Evolutionary conservation across 192 early-diverging fungal genomes (phyloP), one percentile per base, ranked within the genome.

Genomic region (Dispira simplex): DNA sequence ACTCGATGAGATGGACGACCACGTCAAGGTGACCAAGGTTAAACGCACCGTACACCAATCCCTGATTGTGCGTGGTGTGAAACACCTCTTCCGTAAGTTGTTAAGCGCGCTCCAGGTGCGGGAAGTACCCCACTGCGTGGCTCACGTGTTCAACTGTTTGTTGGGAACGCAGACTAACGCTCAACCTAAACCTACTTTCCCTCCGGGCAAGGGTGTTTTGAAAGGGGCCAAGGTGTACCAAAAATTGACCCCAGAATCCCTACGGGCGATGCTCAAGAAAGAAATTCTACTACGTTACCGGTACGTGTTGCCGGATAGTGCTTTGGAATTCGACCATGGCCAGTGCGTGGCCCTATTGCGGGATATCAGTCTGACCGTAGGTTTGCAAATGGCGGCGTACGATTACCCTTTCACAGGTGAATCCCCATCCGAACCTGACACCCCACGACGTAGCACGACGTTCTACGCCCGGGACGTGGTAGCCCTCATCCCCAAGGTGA

Each of bases 51-150:
- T 89, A 27, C 62, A 87, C 25, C 83, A 88, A 66, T 94, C 97
- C 75, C 95, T 99, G 89, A 72, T 91, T 28, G 70, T 85, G 25
- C 90, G 96, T 54, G 87, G 84, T 0, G 72, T 75, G 67, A 99
- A 99, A 78, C 83, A 85, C 56, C 76, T 99, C 52, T 67, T 96
- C 28, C 84, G 94, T 46, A 71, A 75, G 27, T 65, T 86, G 46
- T 67, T 97, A 47, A 72, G 73, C 9, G 67, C 68, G 0, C 68
- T 80, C 0, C 78, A 89, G n/a, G 63, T 83, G 10, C 71, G 80
- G 23, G 68, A 82, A 48, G 71, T 85, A 46, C 64, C 80, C 23
- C 75, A 83, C 46, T 79, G 76, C 59, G 77, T 97, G 56, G 79
- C 94, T 8, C 86, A 90, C 56, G 86, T 92, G 57, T 71, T 92